These are phyloP conservation scores for Rosellinia necatrix DNA, from an alignment of 2,329 filamentous ascomycete species.

Conservation along the genomic window DNA sequence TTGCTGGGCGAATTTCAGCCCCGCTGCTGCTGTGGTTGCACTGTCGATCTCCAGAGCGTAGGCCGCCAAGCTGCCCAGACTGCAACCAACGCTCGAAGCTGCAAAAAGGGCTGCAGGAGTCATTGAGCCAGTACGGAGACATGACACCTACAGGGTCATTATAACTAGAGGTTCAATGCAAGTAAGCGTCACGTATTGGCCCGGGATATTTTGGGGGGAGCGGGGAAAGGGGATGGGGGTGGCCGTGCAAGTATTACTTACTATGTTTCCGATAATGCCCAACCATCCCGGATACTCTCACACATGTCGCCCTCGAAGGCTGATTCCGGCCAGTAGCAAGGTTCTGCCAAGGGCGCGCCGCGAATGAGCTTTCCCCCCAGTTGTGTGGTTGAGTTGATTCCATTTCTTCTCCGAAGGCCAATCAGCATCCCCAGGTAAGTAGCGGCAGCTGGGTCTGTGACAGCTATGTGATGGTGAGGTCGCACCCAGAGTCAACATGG, in stretches of 20 bases:
- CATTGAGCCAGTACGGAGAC: conserved; percentile 28
- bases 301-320: background rate
- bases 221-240: background rate
- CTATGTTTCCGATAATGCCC: background rate
- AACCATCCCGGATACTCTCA: background rate
- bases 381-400: background rate
- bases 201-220: background rate
- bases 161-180: background rate
- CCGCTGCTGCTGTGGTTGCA: background rate
- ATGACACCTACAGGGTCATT: conserved; percentile 24
- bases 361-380: background rate
- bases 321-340: background rate
- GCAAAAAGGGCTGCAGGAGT: conserved; percentile 28
- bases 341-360: background rate
- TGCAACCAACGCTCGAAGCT: conserved; percentile 1
- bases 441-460: background rate
- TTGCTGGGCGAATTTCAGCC: conserved; percentile 43
- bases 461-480: background rate
- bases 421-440: background rate
- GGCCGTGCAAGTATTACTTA: too few species aligned
- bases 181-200: background rate
- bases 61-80: conserved; percentile 17
- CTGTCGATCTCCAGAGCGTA: conserved; percentile 14
- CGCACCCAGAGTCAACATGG: background rate
- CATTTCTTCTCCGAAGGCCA: background rate